These are phyloP conservation scores for Nevesoporus exiguus DNA, from an alignment of 768 basidiomycete genomes.

Conservation along the genomic window DNA sequence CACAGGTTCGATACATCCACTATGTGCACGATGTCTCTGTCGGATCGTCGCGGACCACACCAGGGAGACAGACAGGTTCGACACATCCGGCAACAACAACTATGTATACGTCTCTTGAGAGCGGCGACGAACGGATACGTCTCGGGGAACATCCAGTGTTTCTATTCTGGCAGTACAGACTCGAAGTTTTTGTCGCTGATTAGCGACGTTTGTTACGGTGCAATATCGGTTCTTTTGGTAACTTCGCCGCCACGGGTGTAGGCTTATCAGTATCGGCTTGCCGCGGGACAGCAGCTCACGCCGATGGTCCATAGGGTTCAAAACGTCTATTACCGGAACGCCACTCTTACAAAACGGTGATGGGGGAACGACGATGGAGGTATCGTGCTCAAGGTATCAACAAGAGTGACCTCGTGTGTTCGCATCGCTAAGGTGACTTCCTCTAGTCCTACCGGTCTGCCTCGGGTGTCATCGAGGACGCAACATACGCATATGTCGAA, in stretches of 20 bases:
- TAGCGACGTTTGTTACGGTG: conserved; percentile 4
- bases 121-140: conserved; percentile 23
- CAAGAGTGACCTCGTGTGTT: not conserved
- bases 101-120: conserved; percentile 35
- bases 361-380: not conserved
- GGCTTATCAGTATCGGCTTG: not conserved
- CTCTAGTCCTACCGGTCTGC: conserved; percentile 12
- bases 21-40: not conserved
- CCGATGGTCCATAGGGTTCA: not conserved
- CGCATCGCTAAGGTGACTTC: not conserved
- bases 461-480: conserved; percentile 7
- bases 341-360: not conserved
- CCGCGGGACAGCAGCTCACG: not conserved
- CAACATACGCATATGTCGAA: conserved; percentile 12
- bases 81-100: conserved; percentile 29
- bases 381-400: conserved; percentile 9
- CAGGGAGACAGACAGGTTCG: conserved; percentile 6
- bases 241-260: not conserved
- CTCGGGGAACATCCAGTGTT: conserved; percentile 13
- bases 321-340: conserved; percentile 11
- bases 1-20: too few species aligned
- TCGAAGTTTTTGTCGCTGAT: not conserved
- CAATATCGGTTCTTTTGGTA: conserved; percentile 15
- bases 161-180: conserved; percentile 4
- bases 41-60: conserved; percentile 15